These are phyloP conservation scores for Hygrocybe coccinea DNA, from an alignment of 768 basidiomycete genomes.

Conservation along the genomic window DNA sequence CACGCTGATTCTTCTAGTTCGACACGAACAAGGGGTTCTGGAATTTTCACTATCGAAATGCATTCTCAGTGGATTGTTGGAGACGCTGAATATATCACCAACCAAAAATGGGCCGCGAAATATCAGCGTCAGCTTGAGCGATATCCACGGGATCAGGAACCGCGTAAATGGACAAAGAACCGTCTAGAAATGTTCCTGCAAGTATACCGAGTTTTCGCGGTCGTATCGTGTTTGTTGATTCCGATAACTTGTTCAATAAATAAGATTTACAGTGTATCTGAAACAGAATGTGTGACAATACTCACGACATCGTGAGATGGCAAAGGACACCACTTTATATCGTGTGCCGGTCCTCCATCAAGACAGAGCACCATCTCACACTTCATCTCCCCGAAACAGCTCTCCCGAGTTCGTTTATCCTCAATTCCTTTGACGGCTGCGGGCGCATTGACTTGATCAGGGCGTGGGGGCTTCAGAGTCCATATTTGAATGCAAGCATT, in stretches of 20 bases:
- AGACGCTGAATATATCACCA: slow-evolving; percentile 11
- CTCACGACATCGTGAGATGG: slow-evolving; percentile 64
- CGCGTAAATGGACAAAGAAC: slow-evolving; percentile 70
- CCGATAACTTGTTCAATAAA: slow-evolving; percentile 5
- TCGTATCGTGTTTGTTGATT: slow-evolving; percentile 19
- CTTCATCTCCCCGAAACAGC: slow-evolving; percentile 45
- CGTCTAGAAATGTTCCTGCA: slow-evolving; percentile 83
- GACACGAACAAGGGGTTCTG: slow-evolving; percentile 65
- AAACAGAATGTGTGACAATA: slow-evolving; percentile 2
- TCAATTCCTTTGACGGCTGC: background rate
- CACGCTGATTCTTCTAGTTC: slow-evolving; percentile 72
- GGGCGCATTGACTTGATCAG: background rate
- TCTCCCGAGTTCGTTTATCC: background rate
- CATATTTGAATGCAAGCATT: slow-evolving; percentile 84
- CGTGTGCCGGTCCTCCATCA: slow-evolving; percentile 73
- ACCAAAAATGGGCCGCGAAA: slow-evolving; percentile 47
- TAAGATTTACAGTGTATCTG: slow-evolving; percentile 4
- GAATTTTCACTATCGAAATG: slow-evolving; percentile 49
- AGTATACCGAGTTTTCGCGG: slow-evolving; percentile 74
- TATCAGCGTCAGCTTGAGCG: slow-evolving; percentile 22
- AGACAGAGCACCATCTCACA: slow-evolving; percentile 87
- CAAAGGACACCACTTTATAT: slow-evolving; percentile 90
- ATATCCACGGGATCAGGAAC: slow-evolving; percentile 75
- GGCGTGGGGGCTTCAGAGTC: slow-evolving; percentile 27
- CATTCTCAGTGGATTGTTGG: background rate